Conservation (phyloP, 192 early-diverging fungal genomes). For the Cetraspora pellucida region DNA sequence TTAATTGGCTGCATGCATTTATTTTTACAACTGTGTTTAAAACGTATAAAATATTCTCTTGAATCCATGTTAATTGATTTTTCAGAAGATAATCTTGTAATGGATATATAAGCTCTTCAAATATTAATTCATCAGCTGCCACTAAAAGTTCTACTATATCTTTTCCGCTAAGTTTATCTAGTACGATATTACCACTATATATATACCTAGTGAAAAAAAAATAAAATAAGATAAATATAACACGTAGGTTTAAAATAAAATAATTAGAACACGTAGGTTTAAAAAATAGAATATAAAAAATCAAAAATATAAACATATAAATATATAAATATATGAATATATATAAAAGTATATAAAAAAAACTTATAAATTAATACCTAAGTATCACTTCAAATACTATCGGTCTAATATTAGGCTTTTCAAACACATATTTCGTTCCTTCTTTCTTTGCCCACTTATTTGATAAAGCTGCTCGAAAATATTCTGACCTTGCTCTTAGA, state of each 20-base stretch:
- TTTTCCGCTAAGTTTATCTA: conserved; percentile 12
- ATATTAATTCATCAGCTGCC: conserved; percentile 28
- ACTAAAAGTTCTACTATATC: conserved; percentile 22
- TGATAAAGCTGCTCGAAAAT: conserved; percentile 31
- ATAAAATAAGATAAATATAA: too few relatives aligned
- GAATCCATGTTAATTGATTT: conserved; percentile 23
- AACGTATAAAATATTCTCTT: conserved; percentile 29
- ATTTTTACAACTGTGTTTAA: conserved; percentile 20
- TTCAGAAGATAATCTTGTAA: conserved; percentile 7
- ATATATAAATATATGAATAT: neutral
- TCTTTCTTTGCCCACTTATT: conserved; percentile 25
- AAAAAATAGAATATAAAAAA: too few relatives aligned
- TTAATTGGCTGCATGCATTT: conserved; percentile 15
- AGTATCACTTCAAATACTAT: conserved; percentile 20
- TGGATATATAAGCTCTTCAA: conserved; percentile 21
- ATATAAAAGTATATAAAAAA: neutral
- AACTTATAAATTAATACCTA: neutral
- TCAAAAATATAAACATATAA: too few relatives aligned
- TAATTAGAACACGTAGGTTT: too few relatives aligned
- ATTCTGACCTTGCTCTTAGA: conserved; percentile 15
- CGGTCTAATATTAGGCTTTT: conserved; percentile 30
- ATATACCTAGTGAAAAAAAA: conserved; percentile 9
- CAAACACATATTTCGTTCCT: conserved; percentile 16
- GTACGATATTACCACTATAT: conserved; percentile 14
- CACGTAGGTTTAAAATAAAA: too few relatives aligned